Evolutionary conservation across 495 filamentous ascomycete species (phyloP).

Genomic region (Talaromyces wortmannii): DNA sequence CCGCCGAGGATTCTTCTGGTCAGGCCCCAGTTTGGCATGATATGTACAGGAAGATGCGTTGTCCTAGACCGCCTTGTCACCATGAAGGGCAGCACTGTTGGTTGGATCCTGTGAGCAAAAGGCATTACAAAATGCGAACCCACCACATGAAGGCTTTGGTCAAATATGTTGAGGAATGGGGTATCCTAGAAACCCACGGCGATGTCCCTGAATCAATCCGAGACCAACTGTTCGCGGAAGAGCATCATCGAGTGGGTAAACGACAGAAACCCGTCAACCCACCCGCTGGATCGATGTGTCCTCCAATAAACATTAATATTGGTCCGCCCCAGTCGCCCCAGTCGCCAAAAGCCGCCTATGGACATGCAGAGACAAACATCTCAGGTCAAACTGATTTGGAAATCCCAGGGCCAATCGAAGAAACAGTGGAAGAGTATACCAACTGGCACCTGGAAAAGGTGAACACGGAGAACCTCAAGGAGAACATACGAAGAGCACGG

Average conservation of each 20-base stretch:
- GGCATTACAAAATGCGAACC: slow-evolving; percentile 2
- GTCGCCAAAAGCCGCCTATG: not conserved
- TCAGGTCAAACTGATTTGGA: not conserved
- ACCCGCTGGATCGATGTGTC: not conserved
- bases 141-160: not conserved
- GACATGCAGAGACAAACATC: not conserved
- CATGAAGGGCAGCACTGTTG: not conserved
- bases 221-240: slow-evolving; percentile 10
- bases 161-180: slow-evolving; percentile 7
- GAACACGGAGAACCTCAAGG: slow-evolving; percentile 10
- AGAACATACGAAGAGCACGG: slow-evolving; percentile 10
- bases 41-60: not conserved
- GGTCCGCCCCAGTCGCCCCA: not conserved
- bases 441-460: slow-evolving; percentile 13
- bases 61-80: not conserved
- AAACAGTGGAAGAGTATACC: not conserved
- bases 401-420: not conserved
- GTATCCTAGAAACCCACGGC: slow-evolving; percentile 5
- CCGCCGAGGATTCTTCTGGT: slow-evolving; percentile 10
- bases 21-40: slow-evolving; percentile 3
- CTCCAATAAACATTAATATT: slow-evolving; percentile 13
- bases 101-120: not conserved
- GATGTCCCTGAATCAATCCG: slow-evolving; percentile 7
- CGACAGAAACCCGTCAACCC: not conserved
- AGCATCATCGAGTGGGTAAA: slow-evolving; percentile 5